Base-by-base conservation (phyloP, 495 filamentous ascomycete species). In the Penicillium crystallinum region DNA sequence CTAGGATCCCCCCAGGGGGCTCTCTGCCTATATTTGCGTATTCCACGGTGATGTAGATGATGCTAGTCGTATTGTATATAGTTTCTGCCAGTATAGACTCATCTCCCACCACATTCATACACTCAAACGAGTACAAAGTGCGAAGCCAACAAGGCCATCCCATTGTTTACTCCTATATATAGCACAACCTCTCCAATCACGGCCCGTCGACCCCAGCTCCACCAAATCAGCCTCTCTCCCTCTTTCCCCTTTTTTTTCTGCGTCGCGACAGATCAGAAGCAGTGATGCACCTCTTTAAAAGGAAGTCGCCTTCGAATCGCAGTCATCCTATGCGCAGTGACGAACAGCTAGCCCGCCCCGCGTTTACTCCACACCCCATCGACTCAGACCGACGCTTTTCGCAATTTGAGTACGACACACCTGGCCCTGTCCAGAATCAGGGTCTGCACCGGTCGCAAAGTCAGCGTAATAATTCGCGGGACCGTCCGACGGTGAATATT, bases 221-320 rank as follows among this genome's bases (percentile, higher is more conserved):
- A 43, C 40, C 40, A 29, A 18, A 55, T 49, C 52, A 33, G 18
- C 33, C 34, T 49, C 52, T 39, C 5, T 39, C 40, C 38, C 45
- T 37, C 12, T 46, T 41, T 38, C 30, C 49, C 37, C 37, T 25
- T 49, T 34, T 31, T 39, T 17, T 48, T 42, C 36, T 11, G 15
- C 22, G 25, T 34, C 37, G 15, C 34, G n/a, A 36, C 22, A 10
- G 22, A 27, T 41, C 38, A 43, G 3, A 29, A 43, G 22, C 52
- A 53, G 57, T 49, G 29, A 69, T 69, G 67, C 68, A 57, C 62
- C 53, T 66, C 54, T 70, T 66, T 43, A 60, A 55, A 54, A 66
- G 45, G 54, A 73, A 62, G 51, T 56, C 59, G 5, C 46, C 59
- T 15, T 46, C 54, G 8, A 49, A 48, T 58, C 58, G 60, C 38